Evolutionary conservation across 1,284 basidiomycete genomes (phyloP), one percentile per base, ranked within the genome.

Genomic region (Boletus sp.): DNA sequence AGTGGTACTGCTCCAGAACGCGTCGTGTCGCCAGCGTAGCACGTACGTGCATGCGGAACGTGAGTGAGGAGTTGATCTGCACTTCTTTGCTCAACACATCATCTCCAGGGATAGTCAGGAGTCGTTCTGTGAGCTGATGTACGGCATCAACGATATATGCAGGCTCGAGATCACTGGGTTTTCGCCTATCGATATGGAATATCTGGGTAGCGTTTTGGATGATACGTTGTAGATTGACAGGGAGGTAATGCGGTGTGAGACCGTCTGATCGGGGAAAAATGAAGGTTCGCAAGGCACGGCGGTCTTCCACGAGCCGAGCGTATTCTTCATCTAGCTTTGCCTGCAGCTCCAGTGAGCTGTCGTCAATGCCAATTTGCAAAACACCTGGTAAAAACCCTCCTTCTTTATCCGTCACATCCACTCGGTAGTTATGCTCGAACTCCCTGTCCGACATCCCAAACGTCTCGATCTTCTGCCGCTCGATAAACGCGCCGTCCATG

Each of bases 401-500:
- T 43, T 81, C 78, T 10, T 87, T 85, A 70, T 94, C 92, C 16
- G 94, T 93, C 31, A 99, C 89, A 69, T 99, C 97, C 52, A 99
- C 93, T 30, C 91, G 89, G 77, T 96, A 99, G 66, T 90, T 89
- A 74, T 90, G 87, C 71, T 94, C 90, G 78, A 98, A 99, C 60
- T 93, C 88, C 62, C 83, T 83, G 76, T 98, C 80, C 68, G 86
- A 93, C 62, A 98, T 81, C 48, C 86, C 88, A 67, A 95, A 95
- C 0, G 93, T 94, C 68, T 97, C 93, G 60, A 98, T 89, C 55
- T 85, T 90, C 78, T 99, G 97, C 65, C 90, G 89, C 81, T 99
- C 97, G 74, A 99, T 98, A 76, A 91, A 96, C 0, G 95, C 94
- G 65, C 95, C 97, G 71, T 99, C 97, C 90, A 99, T 97, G 38